These are phyloP conservation scores for Cutaneotrichosporon dermatis DNA, from an alignment of 1,284 basidiomycete genomes.

Conservation along the genomic window DNA sequence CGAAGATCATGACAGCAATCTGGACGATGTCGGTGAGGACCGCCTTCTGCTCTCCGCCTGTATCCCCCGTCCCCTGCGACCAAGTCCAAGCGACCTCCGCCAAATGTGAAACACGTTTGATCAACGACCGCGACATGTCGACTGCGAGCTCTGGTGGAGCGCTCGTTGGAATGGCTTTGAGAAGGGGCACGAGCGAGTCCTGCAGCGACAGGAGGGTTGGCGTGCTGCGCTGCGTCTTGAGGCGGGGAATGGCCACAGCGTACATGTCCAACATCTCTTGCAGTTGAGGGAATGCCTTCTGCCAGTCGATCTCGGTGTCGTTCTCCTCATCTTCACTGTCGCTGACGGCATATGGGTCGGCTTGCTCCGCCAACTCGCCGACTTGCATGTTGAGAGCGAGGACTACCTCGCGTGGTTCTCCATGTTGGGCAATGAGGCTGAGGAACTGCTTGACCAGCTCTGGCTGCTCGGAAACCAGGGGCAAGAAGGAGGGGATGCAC, in stretches of 20 bases:
- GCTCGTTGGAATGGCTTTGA: conserved; percentile 17
- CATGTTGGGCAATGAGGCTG: conserved; percentile 17
- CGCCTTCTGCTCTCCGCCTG: conserved; percentile 36
- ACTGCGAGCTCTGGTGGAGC: conserved; percentile 12
- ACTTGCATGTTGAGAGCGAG: conserved; percentile 31
- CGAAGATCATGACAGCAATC: conserved; percentile 26
- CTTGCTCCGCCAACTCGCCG: conserved; percentile 26
- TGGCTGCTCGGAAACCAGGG: conserved; percentile 1
- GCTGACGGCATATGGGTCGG: conserved; percentile 28
- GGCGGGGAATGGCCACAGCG: conserved; percentile 20
- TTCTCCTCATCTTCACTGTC: conserved; percentile 29
- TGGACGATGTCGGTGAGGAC: conserved; percentile 31
- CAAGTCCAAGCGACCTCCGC: conserved; percentile 27
- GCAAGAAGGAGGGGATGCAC: conserved; percentile 16
- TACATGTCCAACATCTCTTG: conserved; percentile 51
- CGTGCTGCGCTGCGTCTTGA: conserved; percentile 28
- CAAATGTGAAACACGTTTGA: conserved; percentile 15
- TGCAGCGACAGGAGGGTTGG: conserved; percentile 29
- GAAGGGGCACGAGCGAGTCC: conserved; percentile 23
- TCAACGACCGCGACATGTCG: conserved; percentile 18
- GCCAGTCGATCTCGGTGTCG: conserved; percentile 42
- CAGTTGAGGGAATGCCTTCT: conserved; percentile 54
- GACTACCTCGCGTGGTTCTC: conserved; percentile 29
- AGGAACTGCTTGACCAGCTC: conserved; percentile 12
- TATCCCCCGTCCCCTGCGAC: conserved; percentile 26